Evolutionary conservation across 139 green algal species (phyloP), one percentile per base, ranked within the genome.

Genomic region (Eudorina sp.): DNA sequence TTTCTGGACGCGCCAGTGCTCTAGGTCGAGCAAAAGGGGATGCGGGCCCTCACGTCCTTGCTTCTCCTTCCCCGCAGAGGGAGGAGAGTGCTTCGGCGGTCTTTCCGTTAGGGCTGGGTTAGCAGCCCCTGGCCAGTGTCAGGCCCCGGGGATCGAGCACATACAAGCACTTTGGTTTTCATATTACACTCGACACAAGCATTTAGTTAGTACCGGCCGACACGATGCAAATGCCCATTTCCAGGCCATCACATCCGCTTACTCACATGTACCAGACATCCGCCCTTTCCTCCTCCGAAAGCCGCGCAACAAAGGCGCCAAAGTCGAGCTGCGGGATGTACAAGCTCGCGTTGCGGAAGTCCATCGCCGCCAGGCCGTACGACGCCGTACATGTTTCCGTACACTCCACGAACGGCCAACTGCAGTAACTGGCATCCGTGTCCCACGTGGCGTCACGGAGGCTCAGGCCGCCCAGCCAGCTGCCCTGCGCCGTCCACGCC

Each of bases 241-340:
- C 62, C 11, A 72, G 62, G 25, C 31, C 62, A 72, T 72, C 16
- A 19, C 48, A 55, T 55, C 48, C 48, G 48, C 48, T 13, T n/a
- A 84, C 78, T 74, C 55, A 85, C 78, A 85, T 74, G 55, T 74
- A 85, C 78, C 53, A 74, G 4, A 85, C 31, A 27, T 73, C 53
- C 4, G 29, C 45, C 13, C 75, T 27, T 48, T 83, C 75, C 75
- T 27, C n/a, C 19, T 48, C 48, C 5, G 36, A 31, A 55, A 46
- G 8, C 48, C 19, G 18, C 45, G 58, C 48, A 3, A 1, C n/a
- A 19, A 85, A 85, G 3, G 78, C 9, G 1, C 29, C 1, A 27
- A 85, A 85, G 78, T 74, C 27, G 6, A 85, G 55, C 55, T 73
- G 55, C 1, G 53, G 53, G 5, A 85, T 58, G 78, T 85, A 85